Evolutionary conservation across 345 rosid species (phyloP).

Genomic region (Aquilaria malaccensis): DNA sequence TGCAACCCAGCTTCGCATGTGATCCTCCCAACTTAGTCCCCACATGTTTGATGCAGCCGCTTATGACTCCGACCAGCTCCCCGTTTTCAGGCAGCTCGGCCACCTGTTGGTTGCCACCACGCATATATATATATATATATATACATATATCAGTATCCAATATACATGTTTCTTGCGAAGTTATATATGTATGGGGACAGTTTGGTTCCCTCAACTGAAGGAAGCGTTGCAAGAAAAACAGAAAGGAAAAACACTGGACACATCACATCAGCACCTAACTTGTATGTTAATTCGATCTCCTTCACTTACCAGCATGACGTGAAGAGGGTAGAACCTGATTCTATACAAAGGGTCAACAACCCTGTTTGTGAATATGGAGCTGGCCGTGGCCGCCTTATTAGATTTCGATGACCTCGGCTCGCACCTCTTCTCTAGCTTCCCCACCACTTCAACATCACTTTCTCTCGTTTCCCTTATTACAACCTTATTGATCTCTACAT

Average conservation of each 20-base stretch:
- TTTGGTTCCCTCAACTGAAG: slow-evolving; percentile 2
- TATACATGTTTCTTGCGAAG: too few relatives aligned
- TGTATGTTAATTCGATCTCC: too few relatives aligned
- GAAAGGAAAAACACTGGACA: neutral
- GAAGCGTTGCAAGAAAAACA: neutral
- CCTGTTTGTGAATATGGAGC: slow-evolving; percentile 32
- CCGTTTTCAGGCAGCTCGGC: slow-evolving; percentile 45
- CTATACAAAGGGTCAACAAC: slow-evolving; percentile 40
- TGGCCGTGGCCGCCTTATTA: slow-evolving; percentile 32
- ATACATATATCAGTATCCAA: neutral
- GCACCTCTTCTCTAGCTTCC: slow-evolving; percentile 49
- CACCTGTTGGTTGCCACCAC: slow-evolving; percentile 34
- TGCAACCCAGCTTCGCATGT: slow-evolving; percentile 42
- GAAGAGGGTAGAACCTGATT: slow-evolving; percentile 43
- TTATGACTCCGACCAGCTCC: slow-evolving; percentile 53
- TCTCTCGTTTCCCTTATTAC: slow-evolving; percentile 38
- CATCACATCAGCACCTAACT: too few relatives aligned
- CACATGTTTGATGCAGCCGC: slow-evolving; percentile 56
- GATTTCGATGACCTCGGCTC: slow-evolving; percentile 18
- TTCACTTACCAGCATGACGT: slow-evolving; percentile 49
- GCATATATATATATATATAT: slow-evolving; percentile 10
- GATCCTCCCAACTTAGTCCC: slow-evolving; percentile 28
- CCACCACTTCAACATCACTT: slow-evolving; percentile 37
- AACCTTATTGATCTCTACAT: slow-evolving; percentile 21
- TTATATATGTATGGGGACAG: slow-evolving; percentile 11